phyloP scores from a whole-genome alignment of 176 grass and related monocot genomes.

The Cocos nucifera region DNA sequence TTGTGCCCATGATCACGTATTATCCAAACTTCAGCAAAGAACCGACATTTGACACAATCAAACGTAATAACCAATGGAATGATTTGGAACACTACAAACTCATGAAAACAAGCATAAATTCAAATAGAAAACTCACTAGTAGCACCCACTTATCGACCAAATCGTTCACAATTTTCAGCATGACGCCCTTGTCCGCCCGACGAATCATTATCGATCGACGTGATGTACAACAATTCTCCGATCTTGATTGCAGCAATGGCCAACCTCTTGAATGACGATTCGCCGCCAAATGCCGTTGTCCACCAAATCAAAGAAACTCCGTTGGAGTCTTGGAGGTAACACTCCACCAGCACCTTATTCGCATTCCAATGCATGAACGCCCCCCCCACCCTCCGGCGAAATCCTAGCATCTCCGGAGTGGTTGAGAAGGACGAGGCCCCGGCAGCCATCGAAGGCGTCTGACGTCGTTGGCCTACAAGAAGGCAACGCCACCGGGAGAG shows the following conservation, averaged over 20 bases:
- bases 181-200: slow-evolving; percentile 53
- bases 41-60: no score
- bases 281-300: slow-evolving; percentile 80
- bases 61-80: no score
- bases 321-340: slow-evolving; percentile 37
- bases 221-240: slow-evolving; percentile 77
- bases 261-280: slow-evolving; percentile 49
- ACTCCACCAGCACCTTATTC: slow-evolving; percentile 49
- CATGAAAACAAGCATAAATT: no score
- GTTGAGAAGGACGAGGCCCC: slow-evolving; percentile 49
- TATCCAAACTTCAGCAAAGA: no score
- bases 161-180: no score
- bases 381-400: slow-evolving; percentile 26
- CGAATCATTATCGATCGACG: slow-evolving; percentile 75
- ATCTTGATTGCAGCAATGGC: slow-evolving; percentile 51
- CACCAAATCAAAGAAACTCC: slow-evolving; percentile 75
- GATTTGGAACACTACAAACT: no score
- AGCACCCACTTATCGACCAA: no score
- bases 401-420: slow-evolving; percentile 22
- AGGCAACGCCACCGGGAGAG: slow-evolving; percentile 51
- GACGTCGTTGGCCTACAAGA: slow-evolving; percentile 98
- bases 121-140: no score
- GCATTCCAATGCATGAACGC: slow-evolving; percentile 71
- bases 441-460: slow-evolving; percentile 75
- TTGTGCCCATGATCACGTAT: no score